phyloP scores from a whole-genome alignment of 805 yeast species.

The Ogataea allantospora region DNA sequence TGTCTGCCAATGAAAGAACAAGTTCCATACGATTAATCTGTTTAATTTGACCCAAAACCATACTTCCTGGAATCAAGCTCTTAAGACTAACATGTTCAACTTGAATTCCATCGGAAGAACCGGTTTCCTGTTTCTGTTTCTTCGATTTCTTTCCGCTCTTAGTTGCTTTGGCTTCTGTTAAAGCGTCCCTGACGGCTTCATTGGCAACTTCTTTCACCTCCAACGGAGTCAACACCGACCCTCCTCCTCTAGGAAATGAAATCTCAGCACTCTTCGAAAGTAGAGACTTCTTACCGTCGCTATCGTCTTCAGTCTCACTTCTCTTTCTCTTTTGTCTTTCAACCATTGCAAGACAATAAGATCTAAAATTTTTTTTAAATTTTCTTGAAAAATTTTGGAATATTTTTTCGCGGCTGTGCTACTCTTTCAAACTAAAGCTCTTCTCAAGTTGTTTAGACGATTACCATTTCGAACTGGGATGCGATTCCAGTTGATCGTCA shows the following conservation, averaged over 20 bases:
- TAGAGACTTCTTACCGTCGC: conserved; percentile 26
- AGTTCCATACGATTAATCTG: conserved; percentile 62
- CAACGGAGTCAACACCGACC: conserved; percentile 77
- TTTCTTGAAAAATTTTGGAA: conserved; percentile 8
- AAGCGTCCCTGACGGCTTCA: conserved; percentile 86
- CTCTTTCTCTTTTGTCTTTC: conserved; percentile 44
- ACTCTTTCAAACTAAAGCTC: neutral
- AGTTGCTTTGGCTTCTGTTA: conserved; percentile 46
- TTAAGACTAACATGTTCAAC: conserved; percentile 65
- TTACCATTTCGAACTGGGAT: conserved; percentile 16
- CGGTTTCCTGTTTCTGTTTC: conserved; percentile 28
- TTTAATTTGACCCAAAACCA: conserved; percentile 73
- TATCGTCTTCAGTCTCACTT: conserved; percentile 27
- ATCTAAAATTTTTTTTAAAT: conserved; percentile 10
- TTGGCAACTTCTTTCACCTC: conserved; percentile 91
- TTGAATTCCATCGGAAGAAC: conserved; percentile 36
- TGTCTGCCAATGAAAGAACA: conserved; percentile 73
- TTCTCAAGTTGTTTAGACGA: conserved; percentile 9
- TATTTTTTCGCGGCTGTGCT: conserved; percentile 9
- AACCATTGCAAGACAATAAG: conserved; percentile 15
- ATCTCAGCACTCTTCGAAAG: conserved; percentile 41
- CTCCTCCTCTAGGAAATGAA: conserved; percentile 95
- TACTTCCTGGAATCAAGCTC: conserved; percentile 65
- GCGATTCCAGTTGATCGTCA: conserved; percentile 49
- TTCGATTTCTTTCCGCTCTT: conserved; percentile 30